Evolutionary conservation across 192 early-diverging fungal species (phyloP).

Genomic region (Borealophlyctis nickersoniae): DNA sequence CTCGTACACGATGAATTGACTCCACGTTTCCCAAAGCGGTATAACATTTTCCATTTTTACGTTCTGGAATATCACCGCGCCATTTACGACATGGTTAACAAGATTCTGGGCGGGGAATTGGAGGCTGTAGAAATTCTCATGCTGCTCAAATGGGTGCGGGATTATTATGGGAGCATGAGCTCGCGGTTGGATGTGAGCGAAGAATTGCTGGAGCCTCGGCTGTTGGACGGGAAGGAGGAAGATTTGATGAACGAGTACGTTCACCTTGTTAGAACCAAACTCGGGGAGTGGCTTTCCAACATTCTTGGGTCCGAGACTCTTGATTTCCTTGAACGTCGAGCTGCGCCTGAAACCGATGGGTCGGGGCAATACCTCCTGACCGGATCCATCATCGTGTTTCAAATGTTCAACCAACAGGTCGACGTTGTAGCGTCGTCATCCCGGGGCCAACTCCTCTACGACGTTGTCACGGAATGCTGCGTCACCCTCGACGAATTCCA

Average conservation of each 20-base stretch:
- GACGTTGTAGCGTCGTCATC: constrained; percentile 80
- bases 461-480: constrained; percentile 79
- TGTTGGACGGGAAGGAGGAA: constrained; percentile 93
- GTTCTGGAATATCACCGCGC: constrained; percentile 94
- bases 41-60: constrained; percentile 93
- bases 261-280: constrained; percentile 79
- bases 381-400: constrained; percentile 86
- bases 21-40: constrained; percentile 84
- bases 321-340: constrained; percentile 69
- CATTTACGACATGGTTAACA: constrained; percentile 77
- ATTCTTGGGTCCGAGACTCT: constrained; percentile 79
- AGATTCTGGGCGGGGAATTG: constrained; percentile 63
- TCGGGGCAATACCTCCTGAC: constrained; percentile 79
- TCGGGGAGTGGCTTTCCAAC: constrained; percentile 90
- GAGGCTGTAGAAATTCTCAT: constrained; percentile 86
- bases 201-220: constrained; percentile 77
- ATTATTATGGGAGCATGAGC: constrained; percentile 88
- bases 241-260: constrained; percentile 86
- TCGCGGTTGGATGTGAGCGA: constrained; percentile 85
- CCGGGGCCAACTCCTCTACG: constrained; percentile 84
- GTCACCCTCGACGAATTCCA: constrained; percentile 72
- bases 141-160: constrained; percentile 84
- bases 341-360: constrained; percentile 73
- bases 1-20: constrained; percentile 84
- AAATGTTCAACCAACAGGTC: constrained; percentile 98